Base-by-base conservation (phyloP, 2,329 filamentous ascomycete species). In the Epicoccum nigrum region DNA sequence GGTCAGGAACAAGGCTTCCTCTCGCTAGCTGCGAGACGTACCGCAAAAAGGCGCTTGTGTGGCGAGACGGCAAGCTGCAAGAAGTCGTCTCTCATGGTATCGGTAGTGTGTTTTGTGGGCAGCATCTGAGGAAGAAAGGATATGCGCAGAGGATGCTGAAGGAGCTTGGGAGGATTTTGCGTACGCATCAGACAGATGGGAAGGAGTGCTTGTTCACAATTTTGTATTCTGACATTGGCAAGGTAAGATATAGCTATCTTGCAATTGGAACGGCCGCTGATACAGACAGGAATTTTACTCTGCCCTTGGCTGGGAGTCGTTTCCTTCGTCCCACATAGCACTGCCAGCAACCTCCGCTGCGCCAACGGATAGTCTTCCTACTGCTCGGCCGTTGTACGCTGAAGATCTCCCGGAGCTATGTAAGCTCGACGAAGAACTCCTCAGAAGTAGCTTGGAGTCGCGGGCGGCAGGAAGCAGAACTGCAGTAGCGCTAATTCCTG, bases 151-250 rank as follows among this genome's bases (percentile, higher is more conserved):
- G 87, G 49, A 90, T 97, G 90, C 85, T 97, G 76, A 74, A 73
- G 33, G 85, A 92, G 60, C 69, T 94, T 28, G 85, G 82, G 4
- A 74, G 76, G 42, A 76, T 74, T 45, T 64, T 86, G 33, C 76
- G 79, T 55, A 80, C 74, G 2, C 81, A 81, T 74, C 80, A 84
- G 59, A 73, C 76, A 51, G 67, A n/a, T 44, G 58, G 58, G 33
- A 57, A 37, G 65, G 12, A 67, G 68, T 79, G 70, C 56, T 73
- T 84, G 12, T 94, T 93, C 72, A 92, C 89, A 0, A 83, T 95
- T 7, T 79, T 97, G 7, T 96, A 86, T 73, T 96, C 91, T 7
- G 90, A 95, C 64, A 92, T 95, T 58, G 90, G 92, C 16, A 78
- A 59, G 80, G 81, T 56, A 7, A 9, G 35, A 13, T 15, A 8